phyloP scores from a whole-genome alignment of 1,284 basidiomycete species.

The Tremellales sp. region DNA sequence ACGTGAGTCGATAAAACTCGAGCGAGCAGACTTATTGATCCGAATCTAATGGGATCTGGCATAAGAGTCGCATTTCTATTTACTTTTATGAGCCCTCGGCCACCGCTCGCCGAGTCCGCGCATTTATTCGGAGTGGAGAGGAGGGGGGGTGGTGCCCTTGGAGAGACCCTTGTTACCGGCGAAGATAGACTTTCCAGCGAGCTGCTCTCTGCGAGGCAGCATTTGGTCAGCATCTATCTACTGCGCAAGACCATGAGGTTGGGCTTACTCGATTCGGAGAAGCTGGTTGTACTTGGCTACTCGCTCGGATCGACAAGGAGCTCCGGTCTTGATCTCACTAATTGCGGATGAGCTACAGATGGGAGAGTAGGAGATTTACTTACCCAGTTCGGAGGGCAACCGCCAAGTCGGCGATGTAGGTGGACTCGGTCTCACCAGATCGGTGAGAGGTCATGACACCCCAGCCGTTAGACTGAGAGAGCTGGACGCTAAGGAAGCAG shows the following conservation, averaged over 20 bases:
- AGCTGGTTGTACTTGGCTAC: conserved; percentile 83
- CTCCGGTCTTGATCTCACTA: conserved; percentile 98
- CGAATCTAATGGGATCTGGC: too few relatives aligned
- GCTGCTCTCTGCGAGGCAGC: conserved; percentile 73
- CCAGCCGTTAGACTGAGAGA: conserved; percentile 95
- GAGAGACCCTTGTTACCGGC: conserved; percentile 78
- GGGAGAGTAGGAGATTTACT: conserved; percentile 10
- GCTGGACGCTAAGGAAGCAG: conserved; percentile 69
- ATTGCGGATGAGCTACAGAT: conserved; percentile 2
- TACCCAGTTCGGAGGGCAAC: conserved; percentile 74
- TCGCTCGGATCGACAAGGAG: conserved; percentile 88
- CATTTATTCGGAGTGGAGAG: conserved; percentile 52
- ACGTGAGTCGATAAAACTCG: too few relatives aligned
- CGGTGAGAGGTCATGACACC: conserved; percentile 99
- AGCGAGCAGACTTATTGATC: too few relatives aligned
- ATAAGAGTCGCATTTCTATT: too few relatives aligned
- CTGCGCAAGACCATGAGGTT: background rate
- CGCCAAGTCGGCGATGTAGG: conserved; percentile 93
- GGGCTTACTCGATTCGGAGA: conserved; percentile 79
- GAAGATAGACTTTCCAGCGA: conserved; percentile 60
- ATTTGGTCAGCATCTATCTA: conserved; percentile 6
- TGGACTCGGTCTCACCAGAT: conserved; percentile 94
- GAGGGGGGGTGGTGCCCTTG: conserved; percentile 66
- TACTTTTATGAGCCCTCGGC: too few relatives aligned
- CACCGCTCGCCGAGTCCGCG: background rate